These are phyloP conservation scores for Rhodotorula sp. DNA, from an alignment of 1,284 basidiomycete genomes.

Conservation along the genomic window DNA sequence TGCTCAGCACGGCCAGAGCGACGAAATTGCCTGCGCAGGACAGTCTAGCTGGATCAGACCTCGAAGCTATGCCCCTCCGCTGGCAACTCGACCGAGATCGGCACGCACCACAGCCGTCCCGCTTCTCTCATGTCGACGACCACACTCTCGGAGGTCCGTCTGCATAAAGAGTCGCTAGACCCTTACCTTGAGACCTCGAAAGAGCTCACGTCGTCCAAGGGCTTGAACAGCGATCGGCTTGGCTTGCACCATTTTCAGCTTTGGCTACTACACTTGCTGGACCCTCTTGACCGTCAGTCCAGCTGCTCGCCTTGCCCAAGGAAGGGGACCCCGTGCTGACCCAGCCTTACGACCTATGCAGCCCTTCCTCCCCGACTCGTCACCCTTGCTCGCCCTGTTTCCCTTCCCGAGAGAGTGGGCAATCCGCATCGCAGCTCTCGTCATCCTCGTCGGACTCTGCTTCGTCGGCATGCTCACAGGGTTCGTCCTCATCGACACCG, in stretches of 20 bases:
- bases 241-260: neutral
- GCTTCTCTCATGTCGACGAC: constrained; percentile 3
- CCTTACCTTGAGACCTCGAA: neutral
- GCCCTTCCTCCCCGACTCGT: constrained; percentile 23
- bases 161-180: neutral
- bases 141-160: constrained; percentile 6
- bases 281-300: constrained; percentile 2
- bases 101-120: neutral
- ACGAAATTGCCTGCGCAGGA: too few species aligned
- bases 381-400: constrained; percentile 14
- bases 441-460: constrained; percentile 22
- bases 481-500: constrained; percentile 18
- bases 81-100: neutral
- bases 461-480: constrained; percentile 19
- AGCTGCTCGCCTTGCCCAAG: too few species aligned
- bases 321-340: neutral
- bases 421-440: constrained; percentile 19
- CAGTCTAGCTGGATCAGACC: too few species aligned
- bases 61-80: neutral
- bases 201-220: too few species aligned
- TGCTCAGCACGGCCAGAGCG: too few species aligned
- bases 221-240: neutral
- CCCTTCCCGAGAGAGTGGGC: constrained; percentile 27
- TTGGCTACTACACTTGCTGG: constrained; percentile 4
- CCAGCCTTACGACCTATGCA: neutral